These are phyloP conservation scores for Xylariomycetidae sp. DNA, from an alignment of 2,329 filamentous ascomycete species.

Conservation along the genomic window DNA sequence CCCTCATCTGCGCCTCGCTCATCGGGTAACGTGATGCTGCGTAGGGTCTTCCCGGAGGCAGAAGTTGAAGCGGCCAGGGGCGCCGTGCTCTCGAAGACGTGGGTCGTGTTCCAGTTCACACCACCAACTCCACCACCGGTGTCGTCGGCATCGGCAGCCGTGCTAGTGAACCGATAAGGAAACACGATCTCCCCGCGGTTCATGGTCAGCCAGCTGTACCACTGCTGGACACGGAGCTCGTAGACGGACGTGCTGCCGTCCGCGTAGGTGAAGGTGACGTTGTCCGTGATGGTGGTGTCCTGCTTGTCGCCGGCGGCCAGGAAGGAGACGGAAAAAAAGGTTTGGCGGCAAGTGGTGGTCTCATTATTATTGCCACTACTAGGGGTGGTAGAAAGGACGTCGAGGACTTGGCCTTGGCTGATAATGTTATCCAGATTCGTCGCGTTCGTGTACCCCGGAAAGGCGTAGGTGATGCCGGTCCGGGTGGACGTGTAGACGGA, in stretches of 20 bases:
- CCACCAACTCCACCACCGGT: too few relatives aligned
- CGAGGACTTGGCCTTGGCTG: constrained; percentile 34
- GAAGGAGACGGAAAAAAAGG: constrained; percentile 38
- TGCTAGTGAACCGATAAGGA: constrained; percentile 35
- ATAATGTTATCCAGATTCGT: constrained; percentile 37
- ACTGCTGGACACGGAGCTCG: constrained; percentile 40
- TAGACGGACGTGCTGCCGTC: constrained; percentile 35
- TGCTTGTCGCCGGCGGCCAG: constrained; percentile 38
- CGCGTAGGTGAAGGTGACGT: constrained; percentile 36
- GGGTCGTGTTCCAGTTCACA: constrained; percentile 31
- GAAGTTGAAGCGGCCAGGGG: constrained; percentile 29
- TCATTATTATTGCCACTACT: neutral
- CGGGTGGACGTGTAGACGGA: constrained; percentile 33
- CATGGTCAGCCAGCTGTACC: constrained; percentile 39
- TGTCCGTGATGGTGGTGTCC: constrained; percentile 32
- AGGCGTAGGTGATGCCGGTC: constrained; percentile 37
- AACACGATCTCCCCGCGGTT: constrained; percentile 41
- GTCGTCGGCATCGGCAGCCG: too few relatives aligned
- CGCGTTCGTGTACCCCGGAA: constrained; percentile 37
- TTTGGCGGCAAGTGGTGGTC: too few relatives aligned
- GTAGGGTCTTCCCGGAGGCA: constrained; percentile 34
- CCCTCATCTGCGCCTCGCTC: constrained; percentile 31
- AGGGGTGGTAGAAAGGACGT: constrained; percentile 17
- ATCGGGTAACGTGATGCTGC: constrained; percentile 35
- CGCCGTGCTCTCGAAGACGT: constrained; percentile 40